These are phyloP conservation scores for Fonsecaea monophora DNA, from an alignment of 2,329 filamentous ascomycete species.

Conservation along the genomic window DNA sequence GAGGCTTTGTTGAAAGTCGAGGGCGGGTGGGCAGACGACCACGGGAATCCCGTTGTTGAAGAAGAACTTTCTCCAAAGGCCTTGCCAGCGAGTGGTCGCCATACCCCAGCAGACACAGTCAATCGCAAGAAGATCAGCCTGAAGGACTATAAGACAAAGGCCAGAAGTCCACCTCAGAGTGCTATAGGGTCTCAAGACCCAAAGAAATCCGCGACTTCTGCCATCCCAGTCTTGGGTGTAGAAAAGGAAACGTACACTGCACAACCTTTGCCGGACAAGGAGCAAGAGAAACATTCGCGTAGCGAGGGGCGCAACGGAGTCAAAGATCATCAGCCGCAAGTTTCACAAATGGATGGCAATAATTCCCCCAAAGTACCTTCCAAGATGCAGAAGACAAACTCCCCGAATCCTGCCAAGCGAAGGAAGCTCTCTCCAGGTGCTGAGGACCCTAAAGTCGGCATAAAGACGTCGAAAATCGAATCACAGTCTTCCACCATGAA, in stretches of 20 bases:
- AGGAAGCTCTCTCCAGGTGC: slow-evolving; percentile 46
- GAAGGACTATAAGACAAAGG: slow-evolving; percentile 66
- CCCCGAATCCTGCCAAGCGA: slow-evolving; percentile 48
- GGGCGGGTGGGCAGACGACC: slow-evolving; percentile 61
- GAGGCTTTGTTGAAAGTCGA: slow-evolving; percentile 57
- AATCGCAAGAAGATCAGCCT: slow-evolving; percentile 68
- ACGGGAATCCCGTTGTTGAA: slow-evolving; percentile 53
- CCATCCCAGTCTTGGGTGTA: neutral
- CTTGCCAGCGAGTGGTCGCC: slow-evolving; percentile 47
- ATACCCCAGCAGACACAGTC: slow-evolving; percentile 49
- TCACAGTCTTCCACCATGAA: slow-evolving; percentile 26
- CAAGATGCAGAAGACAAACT: slow-evolving; percentile 32
- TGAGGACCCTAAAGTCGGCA: slow-evolving; percentile 20
- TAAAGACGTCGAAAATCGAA: slow-evolving; percentile 14
- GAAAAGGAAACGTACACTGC: slow-evolving; percentile 1
- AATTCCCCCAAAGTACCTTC: slow-evolving; percentile 17
- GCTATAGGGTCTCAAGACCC: slow-evolving; percentile 10
- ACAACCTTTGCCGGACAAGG: slow-evolving; percentile 6
- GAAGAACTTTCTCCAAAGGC: slow-evolving; percentile 48
- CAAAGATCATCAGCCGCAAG: neutral
- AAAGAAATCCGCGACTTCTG: slow-evolving; percentile 5
- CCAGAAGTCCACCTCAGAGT: slow-evolving; percentile 45
- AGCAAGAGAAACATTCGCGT: slow-evolving; percentile 6
- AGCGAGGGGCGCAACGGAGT: neutral
- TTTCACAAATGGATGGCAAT: slow-evolving; percentile 18